Evolutionary conservation across 192 early-diverging fungal species (phyloP).

Genomic region (Allomyces arbusculus): DNA sequence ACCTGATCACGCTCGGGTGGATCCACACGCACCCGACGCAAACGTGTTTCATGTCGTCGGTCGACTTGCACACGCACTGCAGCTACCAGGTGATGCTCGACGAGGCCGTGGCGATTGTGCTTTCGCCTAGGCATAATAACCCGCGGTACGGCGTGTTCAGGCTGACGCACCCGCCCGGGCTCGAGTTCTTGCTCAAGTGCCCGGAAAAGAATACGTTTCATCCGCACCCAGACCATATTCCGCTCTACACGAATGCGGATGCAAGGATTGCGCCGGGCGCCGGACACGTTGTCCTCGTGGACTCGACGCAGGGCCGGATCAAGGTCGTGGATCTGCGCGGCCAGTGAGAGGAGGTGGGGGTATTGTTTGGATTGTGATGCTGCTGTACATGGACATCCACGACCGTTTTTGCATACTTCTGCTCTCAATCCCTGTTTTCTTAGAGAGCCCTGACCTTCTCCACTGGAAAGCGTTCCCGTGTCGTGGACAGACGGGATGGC

Average conservation of each 20-base stretch:
- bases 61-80: constrained; percentile 81
- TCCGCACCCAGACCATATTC: constrained; percentile 44
- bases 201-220: constrained; percentile 50
- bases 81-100: constrained; percentile 78
- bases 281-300: constrained; percentile 12
- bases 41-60: constrained; percentile 80
- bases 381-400: too few species aligned
- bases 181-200: constrained; percentile 58
- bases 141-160: constrained; percentile 52
- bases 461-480: too few species aligned
- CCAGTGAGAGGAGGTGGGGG: constrained; percentile 4
- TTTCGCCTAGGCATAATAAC: constrained; percentile 45
- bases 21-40: constrained; percentile 88
- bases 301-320: constrained; percentile 5
- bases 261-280: constrained; percentile 12
- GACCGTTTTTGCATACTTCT: too few species aligned
- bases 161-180: constrained; percentile 63
- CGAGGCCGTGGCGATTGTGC: constrained; percentile 83
- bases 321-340: constrained; percentile 14
- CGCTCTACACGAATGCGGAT: constrained; percentile 26
- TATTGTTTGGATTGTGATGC: too few species aligned
- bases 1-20: constrained; percentile 74
- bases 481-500: too few species aligned
- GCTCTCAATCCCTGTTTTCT: too few species aligned
- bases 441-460: too few species aligned